Base-by-base conservation (phyloP, 2,329 filamentous ascomycete species). In the Pyricularia sp. region DNA sequence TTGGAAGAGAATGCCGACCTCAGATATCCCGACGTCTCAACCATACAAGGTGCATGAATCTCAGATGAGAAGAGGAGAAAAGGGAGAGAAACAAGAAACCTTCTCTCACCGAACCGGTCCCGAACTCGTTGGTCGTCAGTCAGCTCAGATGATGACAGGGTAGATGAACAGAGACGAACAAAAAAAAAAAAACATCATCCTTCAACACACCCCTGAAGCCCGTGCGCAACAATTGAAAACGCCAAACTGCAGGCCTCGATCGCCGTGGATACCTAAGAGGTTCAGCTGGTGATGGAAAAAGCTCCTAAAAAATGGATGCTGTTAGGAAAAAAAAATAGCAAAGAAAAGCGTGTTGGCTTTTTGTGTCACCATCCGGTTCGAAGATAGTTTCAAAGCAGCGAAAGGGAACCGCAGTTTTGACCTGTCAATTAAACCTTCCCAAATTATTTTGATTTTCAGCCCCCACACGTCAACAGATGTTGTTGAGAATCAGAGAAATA, bases 1-100 rank as follows among this genome's bases (percentile, higher is more conserved):
- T 80, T 97, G 33, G 93, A 97, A 75, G 91, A 96, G 68, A 81
- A 96, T 71, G 89, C 92, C 8, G 93, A 97, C 77, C 78, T 97
- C 69, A 82, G 94, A 72, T 97, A 97, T 76, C 91, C 93, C 3
- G 89, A 94, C 72, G 72, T 86, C 53, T 74, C 78, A 7, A 74
- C 74, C 13, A 68, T 82, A 44, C 66, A 26, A 60, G 57, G 57
- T 19, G 57, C 22, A 53, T 63, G 33, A 26, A 63, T 53, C 28
- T 19, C 33, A 44, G 35, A 22, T 24, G 33, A 30, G 12, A 9
- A 24, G 55, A 60, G 22, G 55, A 60, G 55, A n/a, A 26, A 26
- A 60, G 22, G 22, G n/a, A 60, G n/a, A 60, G 28, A 60, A 28
- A 60, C 19, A 60, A 60, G 9, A 60, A 60, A 28, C 8, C 4